Base-by-base conservation (phyloP, 2,329 filamentous ascomycete genomes). In the Ophiocordyceps sinensis region DNA sequence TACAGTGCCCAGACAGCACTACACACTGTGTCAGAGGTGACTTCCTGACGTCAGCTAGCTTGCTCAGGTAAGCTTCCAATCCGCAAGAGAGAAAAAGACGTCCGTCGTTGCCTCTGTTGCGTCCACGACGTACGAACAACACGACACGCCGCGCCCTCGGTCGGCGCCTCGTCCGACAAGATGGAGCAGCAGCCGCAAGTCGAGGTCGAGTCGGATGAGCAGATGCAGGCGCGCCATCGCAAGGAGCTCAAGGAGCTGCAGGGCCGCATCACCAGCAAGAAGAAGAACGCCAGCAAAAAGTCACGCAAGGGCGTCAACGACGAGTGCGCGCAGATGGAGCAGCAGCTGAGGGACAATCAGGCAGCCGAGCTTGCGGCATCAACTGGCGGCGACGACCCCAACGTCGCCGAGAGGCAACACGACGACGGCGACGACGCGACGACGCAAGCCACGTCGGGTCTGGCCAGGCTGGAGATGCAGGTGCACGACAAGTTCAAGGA, bases 261-360 rank as follows among this genome's bases (percentile, higher is more conserved):
- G 59, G 74, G 77, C 39, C 79, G 82, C 44, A 79, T 93, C 54
- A 95, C 85, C 5, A 87, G 82, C 64, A 96, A 95, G 72, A 98
- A 95, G 71, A 96, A 95, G 69, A 82, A 84, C 51, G 88, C 91
- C 14, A 93, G 82, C 37, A 98, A 96, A 65, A 86, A 78, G 76
- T 88, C 72, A 51, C 76, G 67, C 53, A 85, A 82, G 58, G 79
- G 80, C 26, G 68, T 89, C 54, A 85, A 82, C 34, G 71, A 82
- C 40, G 84, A 89, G 56, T 86, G 85, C 49, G 80, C 81, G 45
- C 68, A 74, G 41, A 66, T 86, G 48, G 83, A 89, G 58, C 66
- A 73, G 8, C 63, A 75, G 42, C 56, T 85, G 35, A 77, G 75
- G 46, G 79, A 83, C 52, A 68, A 71, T 48, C 85, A 91, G 42